phyloP scores from a whole-genome alignment of 371 early-diverging fungal species.

The Lichtheimia hyalospora region DNA sequence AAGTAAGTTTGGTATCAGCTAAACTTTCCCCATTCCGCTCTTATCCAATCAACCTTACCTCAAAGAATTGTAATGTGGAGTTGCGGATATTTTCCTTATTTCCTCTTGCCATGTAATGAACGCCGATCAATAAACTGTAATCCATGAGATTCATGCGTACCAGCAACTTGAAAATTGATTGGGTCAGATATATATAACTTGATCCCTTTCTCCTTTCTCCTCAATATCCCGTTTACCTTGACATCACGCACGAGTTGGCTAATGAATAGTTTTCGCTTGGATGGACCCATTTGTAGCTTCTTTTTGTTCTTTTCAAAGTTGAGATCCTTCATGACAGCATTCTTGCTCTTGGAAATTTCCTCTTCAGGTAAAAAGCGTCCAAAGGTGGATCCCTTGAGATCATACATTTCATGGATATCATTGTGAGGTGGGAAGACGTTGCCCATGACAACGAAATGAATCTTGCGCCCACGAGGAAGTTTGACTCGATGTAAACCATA shows the following conservation, averaged over 20 bases:
- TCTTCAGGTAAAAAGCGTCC: constrained; percentile 81
- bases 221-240: constrained; percentile 52
- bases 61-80: constrained; percentile 79
- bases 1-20: constrained; percentile 63
- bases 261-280: constrained; percentile 70
- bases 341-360: constrained; percentile 72
- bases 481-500: constrained; percentile 96
- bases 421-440: constrained; percentile 97
- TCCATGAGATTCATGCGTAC: constrained; percentile 91
- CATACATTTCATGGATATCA: constrained; percentile 95
- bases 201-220: constrained; percentile 73
- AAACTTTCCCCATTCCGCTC: too few species aligned
- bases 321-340: constrained; percentile 91
- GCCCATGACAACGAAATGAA: constrained; percentile 98
- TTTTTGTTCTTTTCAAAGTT: constrained; percentile 72
- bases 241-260: constrained; percentile 36
- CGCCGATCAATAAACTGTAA: constrained; percentile 91
- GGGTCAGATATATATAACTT: background rate
- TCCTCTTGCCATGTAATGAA: constrained; percentile 82
- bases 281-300: constrained; percentile 76
- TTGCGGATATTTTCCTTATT: constrained; percentile 88
- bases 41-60: constrained; percentile 26
- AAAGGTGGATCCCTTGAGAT: constrained; percentile 92
- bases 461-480: constrained; percentile 87
- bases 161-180: constrained; percentile 51